Percentiles rank a stretch among this genome's conserved stretches.
phyloP scores from a whole-genome alignment of 108 stramenopile genomes.

The Fragilaria crotonensis region DNA sequence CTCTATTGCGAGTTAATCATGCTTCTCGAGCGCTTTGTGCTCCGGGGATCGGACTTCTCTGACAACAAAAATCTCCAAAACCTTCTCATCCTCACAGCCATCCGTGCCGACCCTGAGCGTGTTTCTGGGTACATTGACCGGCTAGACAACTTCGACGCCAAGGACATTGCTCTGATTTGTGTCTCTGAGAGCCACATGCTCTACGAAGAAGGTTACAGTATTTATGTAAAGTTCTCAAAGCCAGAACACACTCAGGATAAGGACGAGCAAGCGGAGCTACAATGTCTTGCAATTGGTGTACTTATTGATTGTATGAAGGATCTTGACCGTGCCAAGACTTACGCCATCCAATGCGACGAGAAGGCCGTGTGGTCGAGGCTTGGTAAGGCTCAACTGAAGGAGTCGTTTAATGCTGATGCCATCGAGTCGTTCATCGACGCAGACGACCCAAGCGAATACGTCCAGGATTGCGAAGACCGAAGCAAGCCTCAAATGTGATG shows the following conservation, averaged over 20 bases:
- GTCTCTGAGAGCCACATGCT: slow-evolving; percentile 98
- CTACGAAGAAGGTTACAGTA: slow-evolving; percentile 97
- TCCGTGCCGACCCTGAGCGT: slow-evolving; percentile 88
- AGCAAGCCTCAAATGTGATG: slow-evolving; percentile 91
- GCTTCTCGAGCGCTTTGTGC: slow-evolving; percentile 97
- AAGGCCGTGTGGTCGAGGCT: slow-evolving; percentile 98
- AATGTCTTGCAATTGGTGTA: slow-evolving; percentile 94
- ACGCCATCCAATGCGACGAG: slow-evolving; percentile 93
- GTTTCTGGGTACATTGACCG: slow-evolving; percentile 99
- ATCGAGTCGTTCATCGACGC: slow-evolving; percentile 98
- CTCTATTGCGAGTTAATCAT: slow-evolving; percentile 96
- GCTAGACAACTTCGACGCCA: slow-evolving; percentile 99
- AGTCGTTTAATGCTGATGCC: slow-evolving; percentile 91
- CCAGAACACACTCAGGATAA: slow-evolving; percentile 82
- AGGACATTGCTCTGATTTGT: slow-evolving; percentile 98
- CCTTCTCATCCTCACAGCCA: slow-evolving; percentile 99
- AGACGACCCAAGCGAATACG: slow-evolving; percentile 92
- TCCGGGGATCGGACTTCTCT: slow-evolving; percentile 98
- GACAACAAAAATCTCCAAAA: slow-evolving; percentile 99
- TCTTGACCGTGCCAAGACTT: slow-evolving; percentile 96
- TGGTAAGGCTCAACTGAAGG: slow-evolving; percentile 97
- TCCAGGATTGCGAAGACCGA: slow-evolving; percentile 90
- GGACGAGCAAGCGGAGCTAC: slow-evolving; percentile 90
- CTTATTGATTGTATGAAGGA: slow-evolving; percentile 97
- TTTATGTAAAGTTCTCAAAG: slow-evolving; percentile 98